Conservation (phyloP, 805 yeast species). For the Schizosaccharomyces cryophilus region DNA sequence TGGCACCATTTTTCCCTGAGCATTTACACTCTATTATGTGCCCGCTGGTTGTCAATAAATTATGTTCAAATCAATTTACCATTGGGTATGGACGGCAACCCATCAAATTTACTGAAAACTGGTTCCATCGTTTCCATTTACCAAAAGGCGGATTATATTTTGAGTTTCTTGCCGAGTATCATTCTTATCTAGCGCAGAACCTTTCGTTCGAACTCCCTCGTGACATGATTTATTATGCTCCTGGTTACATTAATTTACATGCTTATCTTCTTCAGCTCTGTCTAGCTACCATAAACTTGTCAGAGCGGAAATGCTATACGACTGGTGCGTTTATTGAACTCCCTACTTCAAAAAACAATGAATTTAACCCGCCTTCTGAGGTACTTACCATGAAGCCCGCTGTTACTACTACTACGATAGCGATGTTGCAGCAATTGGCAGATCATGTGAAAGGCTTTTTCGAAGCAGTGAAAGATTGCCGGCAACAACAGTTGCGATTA, state of each 20-base stretch:
- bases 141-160: neutral
- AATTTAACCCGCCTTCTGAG: neutral
- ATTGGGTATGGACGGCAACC: neutral
- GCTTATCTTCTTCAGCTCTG: neutral
- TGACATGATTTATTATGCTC: neutral
- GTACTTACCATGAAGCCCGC: neutral
- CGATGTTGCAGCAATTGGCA: neutral
- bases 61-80: neutral
- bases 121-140: neutral
- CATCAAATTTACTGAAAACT: neutral
- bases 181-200: neutral
- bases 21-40: neutral
- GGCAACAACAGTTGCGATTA: neutral
- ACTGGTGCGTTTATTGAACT: neutral
- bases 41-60: neutral
- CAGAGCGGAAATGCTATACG: neutral
- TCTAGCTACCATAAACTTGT: neutral
- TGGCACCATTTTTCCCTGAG: neutral
- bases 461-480: neutral
- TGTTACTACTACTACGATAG: neutral
- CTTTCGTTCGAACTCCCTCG: neutral
- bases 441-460: neutral
- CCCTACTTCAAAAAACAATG: neutral
- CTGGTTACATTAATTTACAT: neutral
- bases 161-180: neutral